These are phyloP conservation scores for Lepidium africanum DNA, from an alignment of 345 rosid genomes.

Conservation along the genomic window DNA sequence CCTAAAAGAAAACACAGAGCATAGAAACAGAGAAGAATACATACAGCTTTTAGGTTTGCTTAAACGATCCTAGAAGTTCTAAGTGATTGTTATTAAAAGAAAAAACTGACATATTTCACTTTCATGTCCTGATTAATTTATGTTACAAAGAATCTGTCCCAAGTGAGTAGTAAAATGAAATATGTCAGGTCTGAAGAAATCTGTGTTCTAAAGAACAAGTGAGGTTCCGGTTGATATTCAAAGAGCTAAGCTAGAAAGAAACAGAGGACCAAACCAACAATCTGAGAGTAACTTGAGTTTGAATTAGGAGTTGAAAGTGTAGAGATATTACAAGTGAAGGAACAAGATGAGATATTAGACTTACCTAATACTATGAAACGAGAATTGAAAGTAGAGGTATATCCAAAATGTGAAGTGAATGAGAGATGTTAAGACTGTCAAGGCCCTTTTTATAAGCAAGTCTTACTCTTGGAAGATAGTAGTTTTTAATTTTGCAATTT, in stretches of 20 bases:
- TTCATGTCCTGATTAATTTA: background rate
- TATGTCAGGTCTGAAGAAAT: constrained; percentile 1
- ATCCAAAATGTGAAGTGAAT: constrained; percentile 23
- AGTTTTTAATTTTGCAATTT: background rate
- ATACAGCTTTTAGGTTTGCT: background rate
- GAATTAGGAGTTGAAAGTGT: constrained; percentile 2
- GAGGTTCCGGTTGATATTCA: background rate
- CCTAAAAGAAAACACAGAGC: background rate
- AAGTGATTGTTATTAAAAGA: background rate
- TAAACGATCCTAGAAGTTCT: background rate
- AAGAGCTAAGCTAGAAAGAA: background rate
- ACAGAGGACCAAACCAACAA: constrained; percentile 11
- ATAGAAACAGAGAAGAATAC: constrained; percentile 3
- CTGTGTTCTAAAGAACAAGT: background rate
- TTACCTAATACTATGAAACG: constrained; percentile 15
- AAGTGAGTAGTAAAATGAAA: background rate
- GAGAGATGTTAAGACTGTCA: constrained; percentile 7
- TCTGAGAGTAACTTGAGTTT: constrained; percentile 9
- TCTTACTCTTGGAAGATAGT: background rate
- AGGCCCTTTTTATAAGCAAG: constrained; percentile 16
- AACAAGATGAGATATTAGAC: background rate
- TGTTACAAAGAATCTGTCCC: background rate
- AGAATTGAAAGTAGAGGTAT: background rate
- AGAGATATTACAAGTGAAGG: background rate
- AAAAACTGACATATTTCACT: background rate